Base-by-base conservation (phyloP, 2,329 filamentous ascomycete genomes). In the Ophiocordyceps robertsii region DNA sequence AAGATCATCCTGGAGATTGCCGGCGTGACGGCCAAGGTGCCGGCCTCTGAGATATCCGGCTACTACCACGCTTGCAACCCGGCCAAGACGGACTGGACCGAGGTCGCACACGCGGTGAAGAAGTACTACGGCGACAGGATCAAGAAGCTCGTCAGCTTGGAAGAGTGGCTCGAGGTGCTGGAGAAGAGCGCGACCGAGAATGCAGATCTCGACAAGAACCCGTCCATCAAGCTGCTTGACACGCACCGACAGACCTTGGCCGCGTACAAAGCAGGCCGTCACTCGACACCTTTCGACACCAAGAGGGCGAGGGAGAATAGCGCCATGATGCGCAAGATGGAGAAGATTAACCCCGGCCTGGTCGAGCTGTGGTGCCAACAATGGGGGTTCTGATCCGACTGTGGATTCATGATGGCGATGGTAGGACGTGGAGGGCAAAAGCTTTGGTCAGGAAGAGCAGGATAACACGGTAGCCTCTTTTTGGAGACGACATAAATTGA, bases 21-120 rank as follows among this genome's bases (percentile, higher is more conserved):
- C 1, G 61, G 64, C 16, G 54, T 64, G 3, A 53, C 58, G 1
- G 49, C 54, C 19, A 39, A 44, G 10, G 43, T 16, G 27, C n/a
- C 37, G 6, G 37, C 40, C 13, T 37, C 8, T 47, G 59, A 7
- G 37, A 55, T 63, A 21, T 47, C 46, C 27, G 62, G 63, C 1
- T 66, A 67, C 44, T 75, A 68, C 55, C 69, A 74, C 51, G 62
- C 65, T 31, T 63, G 70, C 36, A 75, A 75, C 49, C 70, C 70
- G 0, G 47, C 44, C 1, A 49, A 50, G 3, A 59, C 59, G 1
- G 43, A 53, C 1, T 75, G 70, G 72, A 21, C 38, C 2, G 46
- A 56, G 1, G 56, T 75, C 3, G 61, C 61, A 2, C 55, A 58
- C 0, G 58, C 62, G 0, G 54, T 75, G 13, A 56, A 63, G 46